A percentile compares a stretch with the other conserved stretches of the same genome.
Conservation (phyloP, 148 eudicot genomes). For the Rhododendron simsii region DNA sequence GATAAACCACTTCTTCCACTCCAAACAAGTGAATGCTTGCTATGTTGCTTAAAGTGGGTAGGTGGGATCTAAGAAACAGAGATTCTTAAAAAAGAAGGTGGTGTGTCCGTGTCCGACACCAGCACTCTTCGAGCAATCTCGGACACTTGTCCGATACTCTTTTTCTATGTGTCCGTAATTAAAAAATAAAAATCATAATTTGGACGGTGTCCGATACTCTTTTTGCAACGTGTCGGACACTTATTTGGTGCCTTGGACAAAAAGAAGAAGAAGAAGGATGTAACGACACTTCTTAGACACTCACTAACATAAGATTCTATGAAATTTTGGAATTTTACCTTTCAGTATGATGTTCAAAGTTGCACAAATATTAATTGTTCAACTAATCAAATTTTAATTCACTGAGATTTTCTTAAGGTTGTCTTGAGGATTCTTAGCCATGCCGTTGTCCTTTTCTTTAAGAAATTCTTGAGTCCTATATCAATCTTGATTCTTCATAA, state of each 20-base stretch:
- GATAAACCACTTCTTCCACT: background rate
- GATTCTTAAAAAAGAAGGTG: background rate
- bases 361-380: background rate
- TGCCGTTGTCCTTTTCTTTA: background rate
- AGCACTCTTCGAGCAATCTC: background rate
- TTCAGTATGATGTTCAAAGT: background rate
- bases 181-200: background rate
- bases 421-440: background rate
- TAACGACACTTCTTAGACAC: background rate
- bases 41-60: background rate
- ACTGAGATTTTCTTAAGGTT: background rate
- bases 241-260: background rate
- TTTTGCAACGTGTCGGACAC: background rate
- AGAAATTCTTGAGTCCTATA: background rate
- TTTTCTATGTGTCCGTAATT: background rate
- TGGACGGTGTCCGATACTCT: background rate
- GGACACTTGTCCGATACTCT: background rate
- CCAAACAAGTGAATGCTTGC: background rate
- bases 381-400: background rate
- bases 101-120: background rate
- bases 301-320: background rate
- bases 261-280: background rate
- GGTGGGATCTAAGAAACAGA: background rate
- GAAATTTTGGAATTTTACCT: background rate
- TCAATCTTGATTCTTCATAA: background rate